phyloP scores from a whole-genome alignment of 768 basidiomycete genomes.

The Cyclocybe cylindracea region DNA sequence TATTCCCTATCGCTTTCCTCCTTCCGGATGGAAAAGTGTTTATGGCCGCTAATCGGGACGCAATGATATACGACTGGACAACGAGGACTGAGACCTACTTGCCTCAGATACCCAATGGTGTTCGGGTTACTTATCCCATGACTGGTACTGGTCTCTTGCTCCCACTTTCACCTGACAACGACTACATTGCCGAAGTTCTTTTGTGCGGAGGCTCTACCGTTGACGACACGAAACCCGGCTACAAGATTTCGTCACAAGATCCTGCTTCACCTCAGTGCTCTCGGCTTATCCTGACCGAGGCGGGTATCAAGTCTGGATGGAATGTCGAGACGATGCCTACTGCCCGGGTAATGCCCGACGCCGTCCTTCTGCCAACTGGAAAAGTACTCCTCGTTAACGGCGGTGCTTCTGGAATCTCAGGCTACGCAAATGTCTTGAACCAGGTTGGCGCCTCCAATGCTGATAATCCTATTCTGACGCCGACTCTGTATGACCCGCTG shows the following conservation, averaged over 20 bases:
- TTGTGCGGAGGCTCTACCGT: slow-evolving; percentile 77
- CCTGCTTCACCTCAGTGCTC: slow-evolving; percentile 74
- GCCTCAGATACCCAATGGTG: slow-evolving; percentile 72
- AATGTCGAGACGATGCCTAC: slow-evolving; percentile 73
- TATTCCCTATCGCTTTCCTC: slow-evolving; percentile 76
- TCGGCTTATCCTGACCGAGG: slow-evolving; percentile 63
- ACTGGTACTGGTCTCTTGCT: slow-evolving; percentile 73
- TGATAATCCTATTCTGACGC: slow-evolving; percentile 65
- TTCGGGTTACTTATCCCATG: slow-evolving; percentile 85
- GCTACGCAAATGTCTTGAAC: slow-evolving; percentile 71
- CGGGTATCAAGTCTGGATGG: slow-evolving; percentile 72
- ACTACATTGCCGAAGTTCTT: slow-evolving; percentile 69
- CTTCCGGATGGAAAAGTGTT: slow-evolving; percentile 73
- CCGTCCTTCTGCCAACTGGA: slow-evolving; percentile 80
- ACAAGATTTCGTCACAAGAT: slow-evolving; percentile 70
- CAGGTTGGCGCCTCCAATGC: slow-evolving; percentile 81
- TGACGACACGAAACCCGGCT: slow-evolving; percentile 58
- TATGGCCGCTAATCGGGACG: slow-evolving; percentile 76
- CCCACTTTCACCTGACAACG: slow-evolving; percentile 61
- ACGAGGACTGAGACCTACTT: slow-evolving; percentile 60
- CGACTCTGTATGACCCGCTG: slow-evolving; percentile 68
- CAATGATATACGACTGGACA: slow-evolving; percentile 80
- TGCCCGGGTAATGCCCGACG: slow-evolving; percentile 76
- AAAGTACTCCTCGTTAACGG: slow-evolving; percentile 77
- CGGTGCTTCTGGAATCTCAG: slow-evolving; percentile 70